Evolutionary conservation across 352 stramenopile species (phyloP).

Genomic region (Pythium brachiatum): DNA sequence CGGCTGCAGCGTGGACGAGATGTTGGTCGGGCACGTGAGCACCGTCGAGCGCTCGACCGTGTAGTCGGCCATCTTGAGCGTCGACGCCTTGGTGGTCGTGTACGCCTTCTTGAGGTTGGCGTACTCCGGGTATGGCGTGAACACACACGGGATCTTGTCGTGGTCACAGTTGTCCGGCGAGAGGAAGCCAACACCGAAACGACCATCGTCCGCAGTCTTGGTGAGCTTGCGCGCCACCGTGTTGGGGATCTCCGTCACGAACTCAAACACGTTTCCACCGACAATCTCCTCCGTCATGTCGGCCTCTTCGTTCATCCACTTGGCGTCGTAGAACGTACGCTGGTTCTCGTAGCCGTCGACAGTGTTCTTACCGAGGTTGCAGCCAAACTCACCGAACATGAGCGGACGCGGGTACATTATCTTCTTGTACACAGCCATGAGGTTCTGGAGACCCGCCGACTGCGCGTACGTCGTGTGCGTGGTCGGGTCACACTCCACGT

Average conservation of each 20-base stretch:
- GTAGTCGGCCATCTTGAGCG: constrained; percentile 36
- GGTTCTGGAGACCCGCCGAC: constrained; percentile 38
- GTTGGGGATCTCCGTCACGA: constrained; percentile 39
- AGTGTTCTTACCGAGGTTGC: constrained; percentile 50
- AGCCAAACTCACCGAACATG: constrained; percentile 62
- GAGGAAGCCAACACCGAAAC: constrained; percentile 51
- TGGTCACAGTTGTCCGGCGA: constrained; percentile 45
- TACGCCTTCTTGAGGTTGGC: constrained; percentile 50
- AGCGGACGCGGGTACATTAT: constrained; percentile 38
- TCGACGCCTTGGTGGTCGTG: constrained; percentile 42
- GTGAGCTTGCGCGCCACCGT: constrained; percentile 26
- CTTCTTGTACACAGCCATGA: constrained; percentile 48
- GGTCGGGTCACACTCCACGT: constrained; percentile 50
- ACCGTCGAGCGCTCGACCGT: constrained; percentile 26
- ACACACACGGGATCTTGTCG: constrained; percentile 36
- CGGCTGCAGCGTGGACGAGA: constrained; percentile 24
- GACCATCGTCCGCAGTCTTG: constrained; percentile 35
- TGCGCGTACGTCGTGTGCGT: constrained; percentile 38
- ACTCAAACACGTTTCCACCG: constrained; percentile 45
- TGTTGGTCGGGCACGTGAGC: constrained; percentile 32
- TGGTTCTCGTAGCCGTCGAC: constrained; percentile 49
- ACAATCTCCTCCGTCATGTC: constrained; percentile 41
- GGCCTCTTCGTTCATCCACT: constrained; percentile 45
- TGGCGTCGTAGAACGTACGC: constrained; percentile 46
- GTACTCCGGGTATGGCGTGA: constrained; percentile 49